phyloP scores from a whole-genome alignment of 371 early-diverging fungal species.

The Nematocida sp. region DNA sequence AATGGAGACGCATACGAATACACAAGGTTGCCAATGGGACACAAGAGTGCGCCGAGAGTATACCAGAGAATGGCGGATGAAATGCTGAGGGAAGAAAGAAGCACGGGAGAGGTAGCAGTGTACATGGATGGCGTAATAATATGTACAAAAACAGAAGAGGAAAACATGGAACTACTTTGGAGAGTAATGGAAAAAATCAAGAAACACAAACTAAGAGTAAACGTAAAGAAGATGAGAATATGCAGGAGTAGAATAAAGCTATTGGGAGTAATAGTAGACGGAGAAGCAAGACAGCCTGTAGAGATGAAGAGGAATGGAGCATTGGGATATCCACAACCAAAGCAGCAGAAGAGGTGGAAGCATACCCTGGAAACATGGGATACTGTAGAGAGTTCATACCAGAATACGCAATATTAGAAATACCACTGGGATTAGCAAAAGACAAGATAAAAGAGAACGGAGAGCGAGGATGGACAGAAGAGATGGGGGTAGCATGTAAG shows the following conservation, averaged over 20 bases:
- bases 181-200: background rate
- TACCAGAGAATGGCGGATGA: constrained; percentile 46
- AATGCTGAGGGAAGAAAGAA: constrained; percentile 35
- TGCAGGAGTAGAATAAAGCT: constrained; percentile 32
- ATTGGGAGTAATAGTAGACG: constrained; percentile 24
- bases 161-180: background rate
- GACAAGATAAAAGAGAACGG: constrained; percentile 5
- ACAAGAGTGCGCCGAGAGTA: constrained; percentile 47
- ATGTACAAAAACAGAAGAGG: constrained; percentile 17
- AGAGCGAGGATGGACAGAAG: constrained; percentile 27
- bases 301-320: constrained; percentile 36
- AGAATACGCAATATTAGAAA: constrained; percentile 13
- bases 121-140: constrained; percentile 55
- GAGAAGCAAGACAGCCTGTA: background rate
- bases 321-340: background rate
- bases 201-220: background rate
- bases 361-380: constrained; percentile 38
- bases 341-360: constrained; percentile 27
- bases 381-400: constrained; percentile 31
- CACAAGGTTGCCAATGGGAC: constrained; percentile 37
- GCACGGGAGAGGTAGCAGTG: background rate
- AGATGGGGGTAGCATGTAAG: background rate
- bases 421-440: constrained; percentile 1
- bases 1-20: constrained; percentile 38
- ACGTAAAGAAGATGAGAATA: background rate